A percentile compares a stretch with the other conserved stretches of the same genome.
These are phyloP conservation scores for Verticillium longisporum DNA, from an alignment of 2,329 filamentous ascomycete genomes.

Conservation along the genomic window DNA sequence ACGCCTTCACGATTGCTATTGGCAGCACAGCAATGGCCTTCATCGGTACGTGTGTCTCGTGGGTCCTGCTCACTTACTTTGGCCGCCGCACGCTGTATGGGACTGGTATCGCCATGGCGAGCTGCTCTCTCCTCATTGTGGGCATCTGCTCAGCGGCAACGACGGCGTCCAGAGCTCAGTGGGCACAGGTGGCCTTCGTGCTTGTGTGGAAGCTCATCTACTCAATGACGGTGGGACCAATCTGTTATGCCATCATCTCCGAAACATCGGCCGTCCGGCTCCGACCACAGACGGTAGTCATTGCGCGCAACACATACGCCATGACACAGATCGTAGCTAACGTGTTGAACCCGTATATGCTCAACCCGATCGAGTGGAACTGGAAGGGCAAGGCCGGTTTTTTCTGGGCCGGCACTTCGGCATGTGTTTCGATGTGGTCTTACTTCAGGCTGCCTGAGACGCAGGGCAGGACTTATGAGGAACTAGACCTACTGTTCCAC, in stretches of 20 bases:
- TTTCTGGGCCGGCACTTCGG: conserved; percentile 21
- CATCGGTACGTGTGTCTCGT: conserved; percentile 31
- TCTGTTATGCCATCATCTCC: conserved; percentile 29
- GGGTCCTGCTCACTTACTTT: conserved; percentile 31
- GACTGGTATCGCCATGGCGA: conserved; percentile 26
- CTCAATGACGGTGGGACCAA: conserved; percentile 34
- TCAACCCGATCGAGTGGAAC: conserved; percentile 24
- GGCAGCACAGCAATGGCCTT: conserved; percentile 31
- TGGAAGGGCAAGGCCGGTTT: conserved; percentile 29
- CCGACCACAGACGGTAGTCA: conserved; percentile 32
- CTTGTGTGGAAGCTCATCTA: conserved; percentile 36
- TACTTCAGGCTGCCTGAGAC: conserved; percentile 27
- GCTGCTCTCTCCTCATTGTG: conserved; percentile 31
- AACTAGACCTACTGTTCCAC: conserved; percentile 26
- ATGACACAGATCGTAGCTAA: conserved; percentile 30
- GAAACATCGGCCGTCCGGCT: conserved; percentile 32
- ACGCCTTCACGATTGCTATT: conserved; percentile 33
- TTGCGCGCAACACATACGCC: conserved; percentile 31
- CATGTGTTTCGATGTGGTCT: conserved; percentile 19
- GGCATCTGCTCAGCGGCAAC: conserved; percentile 30
- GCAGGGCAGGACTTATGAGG: conserved; percentile 22
- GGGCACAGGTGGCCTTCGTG: conserved; percentile 30
- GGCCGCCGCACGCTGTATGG: conserved; percentile 36
- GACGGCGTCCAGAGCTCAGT: conserved; percentile 24
- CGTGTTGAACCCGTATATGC: conserved; percentile 24